Evolutionary conservation across 805 yeast species (phyloP).

Genomic region (fission yeast (Schizosaccharomyces pombe)): DNA sequence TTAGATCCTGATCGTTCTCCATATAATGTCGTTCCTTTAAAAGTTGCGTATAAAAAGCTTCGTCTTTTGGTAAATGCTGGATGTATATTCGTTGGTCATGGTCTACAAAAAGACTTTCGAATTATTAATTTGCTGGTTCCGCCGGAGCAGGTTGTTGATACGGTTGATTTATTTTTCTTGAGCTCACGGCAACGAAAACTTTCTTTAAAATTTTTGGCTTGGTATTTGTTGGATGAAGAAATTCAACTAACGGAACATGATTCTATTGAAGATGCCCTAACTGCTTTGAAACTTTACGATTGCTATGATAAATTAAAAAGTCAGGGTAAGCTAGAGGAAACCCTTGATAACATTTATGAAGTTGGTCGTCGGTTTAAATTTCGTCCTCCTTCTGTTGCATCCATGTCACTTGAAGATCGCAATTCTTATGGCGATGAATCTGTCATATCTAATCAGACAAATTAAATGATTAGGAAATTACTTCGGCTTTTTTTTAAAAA

Average conservation of each 20-base stretch:
- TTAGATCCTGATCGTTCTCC: conserved; percentile 43
- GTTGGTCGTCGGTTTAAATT: conserved; percentile 18
- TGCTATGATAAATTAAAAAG: conserved; percentile 40
- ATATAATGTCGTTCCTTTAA: conserved; percentile 45
- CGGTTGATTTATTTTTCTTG: conserved; percentile 55
- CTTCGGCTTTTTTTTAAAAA: too few relatives aligned
- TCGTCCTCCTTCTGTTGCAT: conserved; percentile 14
- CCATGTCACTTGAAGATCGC: not conserved
- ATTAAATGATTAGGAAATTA: too few relatives aligned
- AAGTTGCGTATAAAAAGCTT: conserved; percentile 57
- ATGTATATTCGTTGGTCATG: conserved; percentile 86
- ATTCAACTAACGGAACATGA: conserved; percentile 91
- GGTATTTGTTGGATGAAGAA: conserved; percentile 43
- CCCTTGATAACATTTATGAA: conserved; percentile 40
- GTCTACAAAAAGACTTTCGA: conserved; percentile 72
- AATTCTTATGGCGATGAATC: not conserved
- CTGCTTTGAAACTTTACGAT: conserved; percentile 58
- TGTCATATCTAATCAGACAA: not conserved
- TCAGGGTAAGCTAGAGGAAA: conserved; percentile 34
- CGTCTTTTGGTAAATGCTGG: conserved; percentile 82
- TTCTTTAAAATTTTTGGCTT: conserved; percentile 68
- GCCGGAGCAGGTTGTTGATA: conserved; percentile 62
- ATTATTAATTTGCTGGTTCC: conserved; percentile 85
- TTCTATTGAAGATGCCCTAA: conserved; percentile 83
- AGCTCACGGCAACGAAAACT: conserved; percentile 25